Base-by-base conservation (phyloP, 805 yeast species). In the Lipomyces mesembrius region DNA sequence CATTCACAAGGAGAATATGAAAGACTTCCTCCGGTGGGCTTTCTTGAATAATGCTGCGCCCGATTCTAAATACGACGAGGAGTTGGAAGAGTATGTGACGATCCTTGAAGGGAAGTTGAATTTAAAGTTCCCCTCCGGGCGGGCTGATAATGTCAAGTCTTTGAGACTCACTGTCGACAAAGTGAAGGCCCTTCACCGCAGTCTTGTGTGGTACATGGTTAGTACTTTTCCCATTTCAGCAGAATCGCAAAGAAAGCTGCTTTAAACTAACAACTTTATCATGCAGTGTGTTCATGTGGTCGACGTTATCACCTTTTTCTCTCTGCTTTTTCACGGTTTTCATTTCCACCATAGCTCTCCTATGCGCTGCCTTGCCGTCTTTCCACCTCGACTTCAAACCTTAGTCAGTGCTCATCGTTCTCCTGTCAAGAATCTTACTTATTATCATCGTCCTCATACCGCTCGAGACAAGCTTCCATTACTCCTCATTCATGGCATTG, bases 401-500 rank as follows among this genome's bases (percentile, higher is more conserved):
- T 54, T 54, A 29, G 14, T 54, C 37, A 54, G 57, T 54, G 20
- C 57, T 1, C 57, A 54, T 32, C 57, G 37, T n/a, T 29, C 57
- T 8, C 57, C 57, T 0, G 57, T 27, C 37, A 54, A 54, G 37
- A 54, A 29, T 25, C 35, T 54, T 12, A 54, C 57, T 8, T 54
- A 54, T 17, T 54, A 32, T 27, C 57, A 54, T 32, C 57, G 57
- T 54, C 57, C 57, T n/a, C 57, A 54, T 54, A 54, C 57, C 9
- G 34, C 57, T 27, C 34, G 37, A 0, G 22, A 54, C 37, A 54
- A 54, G 37, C 57, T 54, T 25, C 60, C 60, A 17, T 11, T 57
- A 5, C 43, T 57, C 17, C 34, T 57, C 17, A 57, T 57, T 32
- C 60, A 57, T 39, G 60, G 60, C 49, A 57, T 57, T 37, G 60